Evolutionary conservation across 345 rosid species (phyloP), one percentile per base, ranked within the genome.

Genomic region (Erucastrum elatum): DNA sequence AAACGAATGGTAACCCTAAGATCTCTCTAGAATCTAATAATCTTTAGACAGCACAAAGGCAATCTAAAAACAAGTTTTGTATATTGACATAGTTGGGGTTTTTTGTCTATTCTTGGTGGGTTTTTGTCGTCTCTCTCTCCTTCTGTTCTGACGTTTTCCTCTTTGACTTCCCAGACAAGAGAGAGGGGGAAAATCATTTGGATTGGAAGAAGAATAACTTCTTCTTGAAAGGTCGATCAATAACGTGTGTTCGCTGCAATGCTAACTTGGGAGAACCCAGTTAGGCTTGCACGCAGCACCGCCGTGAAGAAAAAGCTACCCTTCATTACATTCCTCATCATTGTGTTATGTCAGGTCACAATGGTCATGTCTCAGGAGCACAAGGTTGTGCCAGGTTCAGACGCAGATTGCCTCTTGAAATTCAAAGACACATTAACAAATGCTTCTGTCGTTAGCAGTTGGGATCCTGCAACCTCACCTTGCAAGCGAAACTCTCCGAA

Each of bases 261-360:
- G 81, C 78, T 80, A 77, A 87, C 82, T 84, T 75, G 86, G 80
- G 82, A 76, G 85, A 73, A 31, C 84, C 81, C 68, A 35, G 84
- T 71, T 60, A 81, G 58, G 82, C 81, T 75, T 82, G 87, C 80
- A 81, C 74, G 85, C 84, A 78, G 51, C 69, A 81, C 82, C 17
- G 27, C 82, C 46, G 37, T 51, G 8, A 73, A 35, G 26, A 64
- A 39, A 58, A 70, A 30, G 0, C 46, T 76, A 8, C 4, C 67
- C 17, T 79, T 64, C 15, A 9, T 2, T 53, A 6, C 60, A 53
- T 53, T 53, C 60, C 26, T 87, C 26, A 41, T 69, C 53, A 44
- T 76, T 55, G 26, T 75, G 6, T 10, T 80, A 17, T 66, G 82
- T 37, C 72, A 78, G 8, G 66, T 60, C 64, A 44, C 55, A 13